Base-by-base conservation (phyloP, 805 yeast species). In the Starmera amethionina region DNA sequence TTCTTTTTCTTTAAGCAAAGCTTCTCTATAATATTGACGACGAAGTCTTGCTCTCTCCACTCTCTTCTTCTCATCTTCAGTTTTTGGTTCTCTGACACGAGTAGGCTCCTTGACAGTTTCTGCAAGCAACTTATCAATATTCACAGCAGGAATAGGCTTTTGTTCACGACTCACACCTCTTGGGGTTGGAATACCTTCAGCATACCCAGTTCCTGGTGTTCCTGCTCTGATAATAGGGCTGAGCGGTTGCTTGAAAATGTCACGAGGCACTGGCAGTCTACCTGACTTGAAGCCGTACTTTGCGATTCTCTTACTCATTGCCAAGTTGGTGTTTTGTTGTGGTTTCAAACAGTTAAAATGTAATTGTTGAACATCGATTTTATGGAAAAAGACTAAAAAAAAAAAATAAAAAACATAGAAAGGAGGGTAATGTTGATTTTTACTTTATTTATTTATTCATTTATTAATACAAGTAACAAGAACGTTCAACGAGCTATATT, bases 221-320 rank as follows among this genome's bases (percentile, higher is more conserved):
- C 66, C 70, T 42, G 65, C 72, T 45, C 70, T 70, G 44, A 66
- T 63, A 44, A 50, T 41, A 18, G 58, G 56, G 30, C 52, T 50
- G 30, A 52, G 38, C 5, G 88, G 85, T 41, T 75, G 73, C 51
- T 79, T 83, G 63, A 89, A 76, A 28, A 86, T 77, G 32, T 79
- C 75, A 52, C 95, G 79, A 9, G 85, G 79, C 41, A 64, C 68
- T 37, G 97, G 97, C 47, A 89, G 69, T 38, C 85, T 68, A 57
- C 97, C 97, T 37, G 90, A 80, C 60, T 82, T 82, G 45, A 65
- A 64, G 4, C 75, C 76, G 42, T 62, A 63, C 47, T 65, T 70
- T 5, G 68, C 66, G 28, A 64, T 58, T 34, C 69, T 67, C 51
- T 68, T 71, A 44, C 72, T 73, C 77, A 72, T 72, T 34, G 36